Evolutionary conservation across 208 protist genomes (phyloP).

Genomic region (Zelonia costaricensis): DNA sequence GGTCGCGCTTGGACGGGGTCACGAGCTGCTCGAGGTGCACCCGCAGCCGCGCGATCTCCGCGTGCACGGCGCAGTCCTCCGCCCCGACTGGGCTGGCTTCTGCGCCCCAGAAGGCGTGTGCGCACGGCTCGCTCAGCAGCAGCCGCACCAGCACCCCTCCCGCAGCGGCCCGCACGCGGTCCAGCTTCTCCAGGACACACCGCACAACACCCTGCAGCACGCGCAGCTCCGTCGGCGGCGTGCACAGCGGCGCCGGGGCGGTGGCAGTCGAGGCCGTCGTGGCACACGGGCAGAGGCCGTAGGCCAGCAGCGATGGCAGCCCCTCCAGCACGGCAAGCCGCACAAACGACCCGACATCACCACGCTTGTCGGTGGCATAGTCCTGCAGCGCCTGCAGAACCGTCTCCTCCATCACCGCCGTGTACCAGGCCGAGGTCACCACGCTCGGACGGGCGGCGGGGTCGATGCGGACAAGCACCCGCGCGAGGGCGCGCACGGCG

Average conservation of each 20-base stretch:
- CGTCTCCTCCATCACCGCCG: conserved; percentile 38
- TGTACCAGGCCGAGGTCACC: conserved; percentile 33
- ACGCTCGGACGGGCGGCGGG: conserved; percentile 8
- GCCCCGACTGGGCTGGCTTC: neutral
- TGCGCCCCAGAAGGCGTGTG: neutral
- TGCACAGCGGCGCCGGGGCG: conserved; percentile 11
- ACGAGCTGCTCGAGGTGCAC: conserved; percentile 5
- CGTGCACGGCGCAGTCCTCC: neutral
- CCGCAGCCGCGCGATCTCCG: conserved; percentile 12
- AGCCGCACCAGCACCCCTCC: conserved; percentile 42
- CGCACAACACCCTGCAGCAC: conserved; percentile 74
- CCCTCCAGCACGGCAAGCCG: conserved; percentile 86
- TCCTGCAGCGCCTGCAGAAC: conserved; percentile 82
- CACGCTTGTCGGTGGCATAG: conserved; percentile 95
- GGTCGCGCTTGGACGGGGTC: neutral
- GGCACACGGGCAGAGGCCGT: no score
- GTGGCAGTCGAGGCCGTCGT: no score
- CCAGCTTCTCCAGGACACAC: conserved; percentile 91
- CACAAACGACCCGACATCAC: conserved; percentile 98
- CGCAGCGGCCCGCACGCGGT: conserved; percentile 80
- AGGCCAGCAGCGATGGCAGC: conserved; percentile 52
- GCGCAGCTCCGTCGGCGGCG: conserved; percentile 13
- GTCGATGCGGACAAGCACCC: conserved; percentile 36
- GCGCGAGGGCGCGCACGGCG: conserved; percentile 66
- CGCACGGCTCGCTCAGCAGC: conserved; percentile 25